Conservation (phyloP, 768 basidiomycete species). For the Lactifluus hygrophoroides region DNA sequence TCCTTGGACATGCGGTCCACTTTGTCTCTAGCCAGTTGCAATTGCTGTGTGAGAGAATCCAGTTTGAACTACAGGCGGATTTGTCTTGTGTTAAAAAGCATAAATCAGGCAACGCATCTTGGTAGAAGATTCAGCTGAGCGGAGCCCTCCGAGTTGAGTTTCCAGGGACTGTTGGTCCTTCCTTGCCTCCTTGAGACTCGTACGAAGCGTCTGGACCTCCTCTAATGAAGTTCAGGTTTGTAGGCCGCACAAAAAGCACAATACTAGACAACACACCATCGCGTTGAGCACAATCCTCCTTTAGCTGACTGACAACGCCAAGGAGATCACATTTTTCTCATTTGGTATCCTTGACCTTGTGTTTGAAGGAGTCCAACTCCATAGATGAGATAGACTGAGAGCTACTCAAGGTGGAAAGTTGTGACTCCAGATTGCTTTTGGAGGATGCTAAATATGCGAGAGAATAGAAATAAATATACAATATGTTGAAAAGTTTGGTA, state of each 20-base stretch:
- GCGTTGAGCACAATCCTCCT: constrained; percentile 63
- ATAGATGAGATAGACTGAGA: constrained; percentile 55
- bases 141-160: too few species aligned
- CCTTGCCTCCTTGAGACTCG: constrained; percentile 63
- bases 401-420: constrained; percentile 46
- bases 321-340: constrained; percentile 88
- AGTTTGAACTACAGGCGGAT: too few species aligned
- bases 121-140: too few species aligned
- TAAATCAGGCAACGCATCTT: too few species aligned
- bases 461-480: too few species aligned
- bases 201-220: too few species aligned
- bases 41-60: too few species aligned
- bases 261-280: constrained; percentile 46
- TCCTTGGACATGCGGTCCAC: too few species aligned
- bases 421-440: constrained; percentile 40
- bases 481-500: too few species aligned
- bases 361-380: constrained; percentile 50
- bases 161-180: constrained; percentile 65
- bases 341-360: constrained; percentile 64
- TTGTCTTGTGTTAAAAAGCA: too few species aligned
- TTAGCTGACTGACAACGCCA: constrained; percentile 71
- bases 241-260: background rate
- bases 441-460: too few species aligned
- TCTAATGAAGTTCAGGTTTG: background rate
- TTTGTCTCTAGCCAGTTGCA: too few species aligned